Percentiles rank a stretch among this genome's conserved stretches.
phyloP scores from a whole-genome alignment of 1,284 basidiomycete genomes.

The Xerocomus nothofagi region DNA sequence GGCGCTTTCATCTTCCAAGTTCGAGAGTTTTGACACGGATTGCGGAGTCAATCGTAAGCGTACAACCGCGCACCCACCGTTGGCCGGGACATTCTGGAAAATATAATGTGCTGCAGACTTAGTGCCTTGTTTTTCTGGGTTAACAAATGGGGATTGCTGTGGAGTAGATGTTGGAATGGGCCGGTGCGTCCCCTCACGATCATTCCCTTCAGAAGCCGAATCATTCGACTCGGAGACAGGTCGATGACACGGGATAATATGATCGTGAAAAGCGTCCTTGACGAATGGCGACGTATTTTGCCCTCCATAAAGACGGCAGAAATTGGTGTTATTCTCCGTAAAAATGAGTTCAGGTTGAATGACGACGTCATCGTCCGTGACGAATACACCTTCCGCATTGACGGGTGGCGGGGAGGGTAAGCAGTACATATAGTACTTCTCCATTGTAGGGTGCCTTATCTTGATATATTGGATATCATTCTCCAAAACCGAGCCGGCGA shows the following conservation, averaged over 20 bases:
- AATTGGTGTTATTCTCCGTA: conserved; percentile 98
- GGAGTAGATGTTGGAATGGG: conserved; percentile 54
- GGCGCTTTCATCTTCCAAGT: conserved; percentile 83
- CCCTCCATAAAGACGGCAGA: conserved; percentile 86
- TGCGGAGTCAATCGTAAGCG: conserved; percentile 89
- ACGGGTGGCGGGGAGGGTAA: conserved; percentile 91
- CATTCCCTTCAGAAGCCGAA: conserved; percentile 34
- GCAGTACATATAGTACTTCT: conserved; percentile 83
- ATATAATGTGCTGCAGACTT: conserved; percentile 92
- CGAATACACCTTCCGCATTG: conserved; percentile 60
- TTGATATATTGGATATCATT: conserved; percentile 66
- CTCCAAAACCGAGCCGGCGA: conserved; percentile 56
- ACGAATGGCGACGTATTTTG: conserved; percentile 81
- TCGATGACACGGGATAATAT: conserved; percentile 86
- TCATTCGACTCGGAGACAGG: conserved; percentile 40
- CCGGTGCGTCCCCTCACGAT: conserved; percentile 31
- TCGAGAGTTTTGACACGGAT: conserved; percentile 72
- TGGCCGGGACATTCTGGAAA: conserved; percentile 84
- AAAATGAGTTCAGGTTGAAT: conserved; percentile 86
- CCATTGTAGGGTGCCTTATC: conserved; percentile 72
- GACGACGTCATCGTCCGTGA: conserved; percentile 63
- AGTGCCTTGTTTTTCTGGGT: conserved; percentile 86
- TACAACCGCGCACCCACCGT: conserved; percentile 94
- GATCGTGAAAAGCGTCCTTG: conserved; percentile 99
- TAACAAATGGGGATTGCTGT: conserved; percentile 64